A percentile compares a stretch with the other conserved stretches of the same genome.
Conservation (phyloP, 768 basidiomycete species). For the Paxillus rubicundulus region DNA sequence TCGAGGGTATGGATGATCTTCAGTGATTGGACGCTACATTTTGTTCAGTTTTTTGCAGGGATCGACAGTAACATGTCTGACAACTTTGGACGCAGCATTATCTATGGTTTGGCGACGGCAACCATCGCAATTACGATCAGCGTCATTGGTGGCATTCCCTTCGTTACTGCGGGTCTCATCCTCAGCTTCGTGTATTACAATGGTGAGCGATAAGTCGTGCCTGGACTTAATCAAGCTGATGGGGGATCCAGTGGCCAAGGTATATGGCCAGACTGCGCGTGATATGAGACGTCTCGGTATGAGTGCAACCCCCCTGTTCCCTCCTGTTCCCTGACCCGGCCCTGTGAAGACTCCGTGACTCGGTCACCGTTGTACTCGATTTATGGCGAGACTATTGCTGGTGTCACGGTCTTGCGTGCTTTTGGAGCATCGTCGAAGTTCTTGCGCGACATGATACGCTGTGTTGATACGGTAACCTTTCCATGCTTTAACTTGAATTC, state of each 20-base stretch:
- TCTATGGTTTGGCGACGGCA: constrained; percentile 63
- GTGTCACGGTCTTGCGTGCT: constrained; percentile 62
- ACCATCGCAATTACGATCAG: constrained; percentile 77
- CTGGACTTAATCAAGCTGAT: constrained; percentile 6
- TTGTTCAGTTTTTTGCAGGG: constrained; percentile 40
- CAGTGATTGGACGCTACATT: background rate
- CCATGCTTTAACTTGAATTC: background rate
- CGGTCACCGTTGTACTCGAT: constrained; percentile 48
- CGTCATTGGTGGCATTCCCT: constrained; percentile 74
- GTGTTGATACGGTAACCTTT: constrained; percentile 68
- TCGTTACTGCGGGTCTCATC: constrained; percentile 56
- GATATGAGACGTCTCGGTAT: constrained; percentile 78
- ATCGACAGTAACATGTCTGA: constrained; percentile 83
- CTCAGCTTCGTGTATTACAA: constrained; percentile 69
- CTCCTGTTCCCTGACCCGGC: background rate
- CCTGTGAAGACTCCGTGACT: constrained; percentile 42
- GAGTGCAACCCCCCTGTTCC: constrained; percentile 12
- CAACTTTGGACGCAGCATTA: constrained; percentile 77
- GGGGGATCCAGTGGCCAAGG: constrained; percentile 34
- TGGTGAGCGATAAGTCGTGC: constrained; percentile 39
- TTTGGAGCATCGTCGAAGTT: constrained; percentile 90
- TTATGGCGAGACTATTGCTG: constrained; percentile 50
- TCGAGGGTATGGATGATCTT: constrained; percentile 51
- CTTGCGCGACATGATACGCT: constrained; percentile 78
- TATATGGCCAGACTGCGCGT: constrained; percentile 82